These are phyloP conservation scores for Kuraishia molischiana DNA, from an alignment of 805 yeast species.

Conservation along the genomic window DNA sequence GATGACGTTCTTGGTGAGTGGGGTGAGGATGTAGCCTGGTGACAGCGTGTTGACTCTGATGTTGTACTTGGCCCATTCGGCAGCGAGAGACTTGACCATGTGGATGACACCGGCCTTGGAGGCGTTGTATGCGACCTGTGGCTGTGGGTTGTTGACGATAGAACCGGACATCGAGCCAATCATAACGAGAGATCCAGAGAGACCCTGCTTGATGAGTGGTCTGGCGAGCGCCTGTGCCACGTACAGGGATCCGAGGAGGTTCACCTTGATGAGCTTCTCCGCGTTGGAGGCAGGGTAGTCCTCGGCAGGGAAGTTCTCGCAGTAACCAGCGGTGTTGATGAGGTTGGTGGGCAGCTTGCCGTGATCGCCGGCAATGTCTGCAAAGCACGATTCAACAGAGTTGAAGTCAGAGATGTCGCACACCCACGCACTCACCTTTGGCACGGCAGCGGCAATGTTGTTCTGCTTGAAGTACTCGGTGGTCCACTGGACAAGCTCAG, in stretches of 20 bases:
- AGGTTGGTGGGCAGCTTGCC: conserved; percentile 53
- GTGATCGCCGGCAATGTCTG: conserved; percentile 45
- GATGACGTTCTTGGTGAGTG: conserved; percentile 64
- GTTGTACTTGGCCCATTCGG: conserved; percentile 73
- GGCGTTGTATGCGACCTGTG: conserved; percentile 75
- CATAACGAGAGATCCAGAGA: conserved; percentile 53
- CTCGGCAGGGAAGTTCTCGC: conserved; percentile 71
- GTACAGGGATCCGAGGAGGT: conserved; percentile 66
- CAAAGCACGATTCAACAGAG: conserved; percentile 47
- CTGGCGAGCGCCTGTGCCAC: conserved; percentile 67
- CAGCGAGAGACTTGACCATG: conserved; percentile 63
- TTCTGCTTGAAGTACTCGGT: conserved; percentile 20
- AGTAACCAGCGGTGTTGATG: conserved; percentile 78
- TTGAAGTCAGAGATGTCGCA: conserved; percentile 65
- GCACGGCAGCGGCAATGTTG: conserved; percentile 20
- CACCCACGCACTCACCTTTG: conserved; percentile 49
- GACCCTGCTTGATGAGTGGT: conserved; percentile 47
- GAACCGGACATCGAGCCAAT: conserved; percentile 77
- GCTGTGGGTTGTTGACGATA: conserved; percentile 72
- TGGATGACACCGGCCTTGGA: conserved; percentile 83
- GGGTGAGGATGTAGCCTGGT: conserved; percentile 77
- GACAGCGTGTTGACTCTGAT: conserved; percentile 71
- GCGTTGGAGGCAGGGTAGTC: conserved; percentile 68
- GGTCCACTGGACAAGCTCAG: conserved; percentile 38
- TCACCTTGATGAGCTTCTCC: conserved; percentile 58